phyloP scores from a whole-genome alignment of 108 stramenopile species.

The Poteriospumella lacustris region DNA sequence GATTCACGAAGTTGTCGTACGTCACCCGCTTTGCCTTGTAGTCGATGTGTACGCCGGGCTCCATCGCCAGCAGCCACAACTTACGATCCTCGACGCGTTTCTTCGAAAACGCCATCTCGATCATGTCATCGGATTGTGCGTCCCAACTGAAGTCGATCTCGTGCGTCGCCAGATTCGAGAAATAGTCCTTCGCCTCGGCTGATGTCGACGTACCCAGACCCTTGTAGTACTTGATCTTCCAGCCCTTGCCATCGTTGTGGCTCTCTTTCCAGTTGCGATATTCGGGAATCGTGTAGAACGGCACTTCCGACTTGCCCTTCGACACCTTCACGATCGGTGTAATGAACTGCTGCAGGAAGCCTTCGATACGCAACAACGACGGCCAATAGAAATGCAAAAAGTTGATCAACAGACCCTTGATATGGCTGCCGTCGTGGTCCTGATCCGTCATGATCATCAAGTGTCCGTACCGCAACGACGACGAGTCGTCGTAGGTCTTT shows the following conservation, averaged over 20 bases:
- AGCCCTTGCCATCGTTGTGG: constrained; percentile 81
- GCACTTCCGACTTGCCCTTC: constrained; percentile 57
- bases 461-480: constrained; percentile 84
- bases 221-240: constrained; percentile 95
- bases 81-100: constrained; percentile 85
- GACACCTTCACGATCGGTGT: constrained; percentile 97
- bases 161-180: constrained; percentile 53
- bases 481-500: constrained; percentile 65
- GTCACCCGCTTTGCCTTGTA: constrained; percentile 65
- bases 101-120: constrained; percentile 98
- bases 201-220: constrained; percentile 95
- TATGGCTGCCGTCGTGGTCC: constrained; percentile 97
- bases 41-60: constrained; percentile 78
- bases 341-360: constrained; percentile 97
- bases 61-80: constrained; percentile 70
- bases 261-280: constrained; percentile 58
- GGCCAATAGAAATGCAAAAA: constrained; percentile 92
- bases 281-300: constrained; percentile 71
- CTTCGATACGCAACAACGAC: constrained; percentile 78
- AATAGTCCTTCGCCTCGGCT: constrained; percentile 80
- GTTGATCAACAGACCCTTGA: constrained; percentile 99
- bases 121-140: constrained; percentile 57
- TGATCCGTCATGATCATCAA: constrained; percentile 99
- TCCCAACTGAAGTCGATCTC: constrained; percentile 51
- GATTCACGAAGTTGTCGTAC: constrained; percentile 92